Percentiles rank a stretch among this genome's conserved stretches.
These are phyloP conservation scores for Colletotrichum chrysophilum DNA, from an alignment of 2,329 filamentous ascomycete species.

Conservation along the genomic window DNA sequence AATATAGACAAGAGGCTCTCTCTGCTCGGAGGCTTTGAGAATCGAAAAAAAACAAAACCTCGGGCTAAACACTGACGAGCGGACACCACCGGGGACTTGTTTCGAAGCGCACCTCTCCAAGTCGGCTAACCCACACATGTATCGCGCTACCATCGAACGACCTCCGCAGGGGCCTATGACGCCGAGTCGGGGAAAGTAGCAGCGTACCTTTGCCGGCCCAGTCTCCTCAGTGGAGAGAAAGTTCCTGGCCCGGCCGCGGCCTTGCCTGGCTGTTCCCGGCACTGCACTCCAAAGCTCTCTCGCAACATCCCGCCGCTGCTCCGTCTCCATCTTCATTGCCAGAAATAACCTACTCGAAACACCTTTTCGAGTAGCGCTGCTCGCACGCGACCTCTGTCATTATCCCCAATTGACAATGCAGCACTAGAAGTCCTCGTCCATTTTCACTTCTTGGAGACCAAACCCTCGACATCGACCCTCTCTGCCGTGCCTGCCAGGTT, in stretches of 20 bases:
- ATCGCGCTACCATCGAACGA: conserved; percentile 19
- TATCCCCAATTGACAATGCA: conserved; percentile 11
- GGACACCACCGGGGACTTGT: neutral
- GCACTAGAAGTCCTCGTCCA: neutral
- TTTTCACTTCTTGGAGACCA: neutral
- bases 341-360: conserved; percentile 21
- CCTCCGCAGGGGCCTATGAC: conserved; percentile 15
- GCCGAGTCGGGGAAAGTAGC: conserved; percentile 15
- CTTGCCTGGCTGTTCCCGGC: conserved; percentile 15
- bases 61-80: neutral
- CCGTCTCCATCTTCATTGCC: conserved; percentile 13
- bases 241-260: conserved; percentile 11
- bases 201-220: conserved; percentile 11
- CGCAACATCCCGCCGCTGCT: neutral
- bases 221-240: conserved; percentile 8
- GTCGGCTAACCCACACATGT: neutral
- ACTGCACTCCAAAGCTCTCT: conserved; percentile 8
- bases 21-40: neutral
- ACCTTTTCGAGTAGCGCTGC: neutral
- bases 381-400: conserved; percentile 8
- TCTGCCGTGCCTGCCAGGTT: neutral
- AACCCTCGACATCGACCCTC: neutral
- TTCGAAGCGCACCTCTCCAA: neutral
- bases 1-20: neutral
- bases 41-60: neutral